A percentile compares a stretch with the other conserved stretches of the same genome.
These are phyloP conservation scores for Phytophthora sp. DNA, from an alignment of 352 stramenopile species.

Conservation along the genomic window DNA sequence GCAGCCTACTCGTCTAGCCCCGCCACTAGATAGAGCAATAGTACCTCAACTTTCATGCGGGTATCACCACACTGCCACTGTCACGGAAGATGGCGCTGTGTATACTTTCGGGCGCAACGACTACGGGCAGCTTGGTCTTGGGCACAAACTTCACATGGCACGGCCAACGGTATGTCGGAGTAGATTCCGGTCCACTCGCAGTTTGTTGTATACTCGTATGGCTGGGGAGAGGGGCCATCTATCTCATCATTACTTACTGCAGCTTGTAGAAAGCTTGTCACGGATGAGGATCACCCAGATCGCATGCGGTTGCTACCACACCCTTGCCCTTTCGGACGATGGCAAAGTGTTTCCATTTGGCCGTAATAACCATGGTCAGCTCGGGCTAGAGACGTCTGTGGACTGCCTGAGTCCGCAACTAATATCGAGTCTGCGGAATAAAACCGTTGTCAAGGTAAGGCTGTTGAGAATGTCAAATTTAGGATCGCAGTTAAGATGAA, in stretches of 20 bases:
- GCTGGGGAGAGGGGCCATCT: too few relatives aligned
- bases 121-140: slow-evolving; percentile 93
- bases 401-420: slow-evolving; percentile 80
- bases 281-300: slow-evolving; percentile 72
- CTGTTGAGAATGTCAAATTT: too few relatives aligned
- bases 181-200: not conserved
- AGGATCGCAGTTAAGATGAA: too few relatives aligned
- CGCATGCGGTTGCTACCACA: slow-evolving; percentile 89
- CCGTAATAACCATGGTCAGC: slow-evolving; percentile 94
- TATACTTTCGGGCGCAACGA: slow-evolving; percentile 93
- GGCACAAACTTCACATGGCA: slow-evolving; percentile 75
- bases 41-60: slow-evolving; percentile 87
- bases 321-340: slow-evolving; percentile 79
- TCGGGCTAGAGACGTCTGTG: slow-evolving; percentile 78
- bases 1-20: slow-evolving; percentile 51
- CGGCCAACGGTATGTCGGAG: slow-evolving; percentile 54
- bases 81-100: slow-evolving; percentile 71
- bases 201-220: not conserved
- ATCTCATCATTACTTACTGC: slow-evolving; percentile 8
- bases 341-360: slow-evolving; percentile 92
- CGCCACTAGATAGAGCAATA: slow-evolving; percentile 64
- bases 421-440: slow-evolving; percentile 65
- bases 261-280: slow-evolving; percentile 61
- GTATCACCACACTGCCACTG: slow-evolving; percentile 92
- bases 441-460: slow-evolving; percentile 74